These are phyloP conservation scores for Primulina tabacum DNA, from an alignment of 257 asterid genomes.

Conservation along the genomic window DNA sequence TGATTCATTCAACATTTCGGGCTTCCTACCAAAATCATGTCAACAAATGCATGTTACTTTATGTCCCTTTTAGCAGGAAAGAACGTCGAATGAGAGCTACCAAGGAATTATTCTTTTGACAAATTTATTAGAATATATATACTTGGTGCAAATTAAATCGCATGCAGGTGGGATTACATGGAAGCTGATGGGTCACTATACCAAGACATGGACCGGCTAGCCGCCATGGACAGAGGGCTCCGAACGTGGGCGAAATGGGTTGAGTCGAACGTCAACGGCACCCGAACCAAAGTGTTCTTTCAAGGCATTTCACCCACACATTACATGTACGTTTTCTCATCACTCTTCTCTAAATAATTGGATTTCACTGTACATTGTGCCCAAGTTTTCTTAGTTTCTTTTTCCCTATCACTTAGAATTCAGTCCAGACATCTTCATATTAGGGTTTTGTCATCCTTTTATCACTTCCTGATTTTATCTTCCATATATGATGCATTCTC, in stretches of 20 bases:
- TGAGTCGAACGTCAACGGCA: conserved; percentile 59
- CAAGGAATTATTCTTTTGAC: neutral
- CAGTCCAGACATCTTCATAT: too few relatives aligned
- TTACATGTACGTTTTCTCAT: conserved; percentile 51
- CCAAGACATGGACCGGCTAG: conserved; percentile 72
- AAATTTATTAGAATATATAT: neutral
- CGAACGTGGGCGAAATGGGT: conserved; percentile 94
- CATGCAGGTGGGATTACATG: conserved; percentile 91
- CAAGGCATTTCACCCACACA: conserved; percentile 95
- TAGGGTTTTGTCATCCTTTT: too few relatives aligned
- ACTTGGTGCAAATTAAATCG: conserved; percentile 7
- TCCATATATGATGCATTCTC: too few relatives aligned
- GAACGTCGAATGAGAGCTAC: neutral
- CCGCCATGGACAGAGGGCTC: conserved; percentile 69
- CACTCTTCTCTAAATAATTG: too few relatives aligned
- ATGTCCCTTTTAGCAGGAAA: neutral
- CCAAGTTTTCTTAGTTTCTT: neutral
- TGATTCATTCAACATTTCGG: neutral
- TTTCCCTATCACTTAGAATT: too few relatives aligned
- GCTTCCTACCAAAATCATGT: neutral
- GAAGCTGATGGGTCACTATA: conserved; percentile 62
- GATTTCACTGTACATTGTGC: too few relatives aligned
- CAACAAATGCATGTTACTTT: neutral
- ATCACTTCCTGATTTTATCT: too few relatives aligned
- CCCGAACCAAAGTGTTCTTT: conserved; percentile 61